Conservation (phyloP, 257 asterid genomes). For the Euphrasia confusa region DNA sequence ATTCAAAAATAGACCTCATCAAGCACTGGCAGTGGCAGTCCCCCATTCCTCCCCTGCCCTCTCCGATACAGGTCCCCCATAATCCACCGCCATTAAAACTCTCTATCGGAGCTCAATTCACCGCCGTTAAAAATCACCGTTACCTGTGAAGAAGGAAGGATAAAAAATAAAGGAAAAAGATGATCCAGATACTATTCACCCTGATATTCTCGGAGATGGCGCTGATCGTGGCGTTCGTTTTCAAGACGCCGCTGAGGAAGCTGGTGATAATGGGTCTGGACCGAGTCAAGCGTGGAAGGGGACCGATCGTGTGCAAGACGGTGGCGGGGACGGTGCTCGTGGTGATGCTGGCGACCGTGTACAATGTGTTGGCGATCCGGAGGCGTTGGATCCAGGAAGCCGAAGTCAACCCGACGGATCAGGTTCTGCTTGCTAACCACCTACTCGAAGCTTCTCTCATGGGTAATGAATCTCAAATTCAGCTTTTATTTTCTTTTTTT, state of each 20-base stretch:
- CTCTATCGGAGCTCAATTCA: conserved; percentile 5
- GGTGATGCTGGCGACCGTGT: conserved; percentile 59
- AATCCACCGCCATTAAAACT: neutral
- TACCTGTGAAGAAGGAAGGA: neutral
- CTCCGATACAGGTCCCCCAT: conserved; percentile 9
- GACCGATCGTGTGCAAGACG: conserved; percentile 65
- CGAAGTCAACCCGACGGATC: conserved; percentile 78
- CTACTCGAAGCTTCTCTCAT: conserved; percentile 89
- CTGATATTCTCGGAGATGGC: conserved; percentile 64
- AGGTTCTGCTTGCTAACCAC: conserved; percentile 56
- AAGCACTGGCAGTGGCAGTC: neutral
- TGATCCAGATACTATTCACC: conserved; percentile 61
- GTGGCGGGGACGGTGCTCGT: conserved; percentile 51
- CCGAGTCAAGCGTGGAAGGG: conserved; percentile 78
- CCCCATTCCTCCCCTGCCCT: neutral
- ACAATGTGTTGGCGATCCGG: conserved; percentile 53
- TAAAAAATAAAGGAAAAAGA: conserved; percentile 18
- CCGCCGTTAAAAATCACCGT: conserved; percentile 9
- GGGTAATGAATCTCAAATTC: conserved; percentile 41
- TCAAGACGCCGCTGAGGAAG: conserved; percentile 85
- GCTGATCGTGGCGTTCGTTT: conserved; percentile 68
- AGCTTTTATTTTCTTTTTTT: neutral
- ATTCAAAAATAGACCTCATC: conserved; percentile 23
- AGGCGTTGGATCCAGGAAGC: conserved; percentile 64
- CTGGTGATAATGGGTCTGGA: conserved; percentile 72